Evolutionary conservation across 2,329 filamentous ascomycete species (phyloP).

Genomic region (Madurella mycetomatis): DNA sequence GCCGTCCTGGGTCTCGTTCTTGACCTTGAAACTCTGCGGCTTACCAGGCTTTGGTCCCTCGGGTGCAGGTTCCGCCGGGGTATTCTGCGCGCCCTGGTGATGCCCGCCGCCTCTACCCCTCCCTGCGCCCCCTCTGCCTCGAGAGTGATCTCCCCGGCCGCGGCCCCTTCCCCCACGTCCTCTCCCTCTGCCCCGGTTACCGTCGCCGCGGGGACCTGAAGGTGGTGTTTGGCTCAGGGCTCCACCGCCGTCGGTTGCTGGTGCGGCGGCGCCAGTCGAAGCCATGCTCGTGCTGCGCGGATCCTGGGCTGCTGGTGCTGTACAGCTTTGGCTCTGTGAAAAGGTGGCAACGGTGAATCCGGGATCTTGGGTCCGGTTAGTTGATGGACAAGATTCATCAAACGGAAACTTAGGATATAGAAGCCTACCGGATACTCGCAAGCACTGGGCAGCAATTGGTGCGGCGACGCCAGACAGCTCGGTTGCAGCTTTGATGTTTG

Average conservation of each 20-base stretch:
- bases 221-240: background rate
- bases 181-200: conserved; percentile 38
- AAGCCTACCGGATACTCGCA: background rate
- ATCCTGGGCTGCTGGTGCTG: background rate
- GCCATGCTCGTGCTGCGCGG: conserved; percentile 4
- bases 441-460: background rate
- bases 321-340: conserved; percentile 6
- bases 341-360: background rate
- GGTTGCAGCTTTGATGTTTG: conserved; percentile 5
- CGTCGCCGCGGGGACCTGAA: conserved; percentile 27
- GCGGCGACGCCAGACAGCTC: background rate
- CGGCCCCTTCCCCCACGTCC: conserved; percentile 39
- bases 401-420: background rate
- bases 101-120: conserved; percentile 34
- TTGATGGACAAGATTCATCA: background rate
- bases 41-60: conserved; percentile 19
- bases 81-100: conserved; percentile 17
- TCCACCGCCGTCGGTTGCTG: conserved; percentile 3
- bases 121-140: conserved; percentile 27
- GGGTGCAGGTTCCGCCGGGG: conserved; percentile 5
- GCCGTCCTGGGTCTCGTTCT: conserved; percentile 27
- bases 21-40: conserved; percentile 26
- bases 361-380: background rate
- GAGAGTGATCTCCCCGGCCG: conserved; percentile 28
- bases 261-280: conserved; percentile 13